Conservation (phyloP, 225 moss, liverwort and hornwort species). For the Ulota crispa region DNA sequence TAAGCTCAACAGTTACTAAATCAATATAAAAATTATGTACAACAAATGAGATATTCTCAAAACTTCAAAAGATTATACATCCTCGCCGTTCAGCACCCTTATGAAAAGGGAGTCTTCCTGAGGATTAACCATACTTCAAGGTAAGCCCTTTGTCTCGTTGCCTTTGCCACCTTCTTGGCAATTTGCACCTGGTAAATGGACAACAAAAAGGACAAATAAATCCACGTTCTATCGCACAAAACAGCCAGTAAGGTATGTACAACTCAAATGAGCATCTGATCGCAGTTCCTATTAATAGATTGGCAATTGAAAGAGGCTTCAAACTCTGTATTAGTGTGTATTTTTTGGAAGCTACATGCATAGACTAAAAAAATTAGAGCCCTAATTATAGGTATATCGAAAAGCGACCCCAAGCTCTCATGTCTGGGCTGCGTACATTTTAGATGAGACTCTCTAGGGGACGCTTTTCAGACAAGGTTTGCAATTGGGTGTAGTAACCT, state of each 20-base stretch:
- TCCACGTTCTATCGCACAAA: background rate
- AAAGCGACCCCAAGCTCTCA: background rate
- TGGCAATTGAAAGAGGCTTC: background rate
- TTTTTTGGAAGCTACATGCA: background rate
- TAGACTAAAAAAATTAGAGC: background rate
- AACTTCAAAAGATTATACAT: background rate
- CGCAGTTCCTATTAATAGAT: background rate
- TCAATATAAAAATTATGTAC: conserved; percentile 16
- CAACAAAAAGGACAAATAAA: background rate
- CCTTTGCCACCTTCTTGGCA: conserved; percentile 10
- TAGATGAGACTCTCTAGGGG: background rate
- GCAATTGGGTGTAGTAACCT: background rate
- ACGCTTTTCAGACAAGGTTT: background rate
- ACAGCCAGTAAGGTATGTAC: background rate
- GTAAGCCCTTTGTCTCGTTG: background rate
- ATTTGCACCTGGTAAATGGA: conserved; percentile 1
- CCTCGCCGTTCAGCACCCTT: background rate
- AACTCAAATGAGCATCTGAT: background rate
- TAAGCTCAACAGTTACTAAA: background rate
- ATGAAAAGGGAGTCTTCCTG: background rate
- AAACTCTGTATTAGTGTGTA: background rate
- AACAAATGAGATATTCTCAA: conserved; percentile 27
- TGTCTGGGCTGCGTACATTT: background rate
- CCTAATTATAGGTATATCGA: background rate
- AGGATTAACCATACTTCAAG: background rate